Base-by-base conservation (phyloP, 306 rosid species). In the Abrus precatorius region DNA sequence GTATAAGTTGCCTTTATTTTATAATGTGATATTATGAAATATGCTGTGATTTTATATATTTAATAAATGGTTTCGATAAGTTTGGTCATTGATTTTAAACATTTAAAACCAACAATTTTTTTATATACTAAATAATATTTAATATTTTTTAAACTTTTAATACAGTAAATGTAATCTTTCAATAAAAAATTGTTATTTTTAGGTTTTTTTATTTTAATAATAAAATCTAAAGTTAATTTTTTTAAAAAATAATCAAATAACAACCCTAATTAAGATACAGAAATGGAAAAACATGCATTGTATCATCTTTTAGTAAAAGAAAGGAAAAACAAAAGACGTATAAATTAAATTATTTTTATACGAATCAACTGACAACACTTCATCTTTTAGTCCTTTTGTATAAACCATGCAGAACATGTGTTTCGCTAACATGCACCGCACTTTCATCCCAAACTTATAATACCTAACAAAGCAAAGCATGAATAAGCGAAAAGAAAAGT, bases 391-490 rank as follows among this genome's bases (percentile, higher is more conserved):
- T 60, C 5, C 33, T 12, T 36, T 47, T 6, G 34, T 34, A 11
- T 0, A 34, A 45, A 6, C 47, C 47, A 36, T 5, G 29, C 47
- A 61, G 9, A 61, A 61, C 28, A 61, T 34, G 68, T 13, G 28
- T 63, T 63, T 12, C 11, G 30, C 45, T 63, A n/a, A 63, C 47
- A 36, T 63, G 47, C 45, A 14, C 69, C 2, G 6, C 12, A 33
- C 43, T 4, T 12, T 61, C 20, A 9, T 61, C 41, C 0, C 28
- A 10, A 32, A 61, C 44, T 9, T 34, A 27, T 36, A 7, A 6
- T 13, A 34, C 44, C 5, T 1, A 63, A 38, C 48, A 38, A 63
- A 63, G 69, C 69, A 63, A 7, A 63, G 29, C 69, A 63, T 62
- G 28, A 13, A 63, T 63, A 13, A 1, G 40, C 5, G 34, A 12